Base-by-base conservation (phyloP, 2,329 filamentous ascomycete species). In the Aspergillus sp. region DNA sequence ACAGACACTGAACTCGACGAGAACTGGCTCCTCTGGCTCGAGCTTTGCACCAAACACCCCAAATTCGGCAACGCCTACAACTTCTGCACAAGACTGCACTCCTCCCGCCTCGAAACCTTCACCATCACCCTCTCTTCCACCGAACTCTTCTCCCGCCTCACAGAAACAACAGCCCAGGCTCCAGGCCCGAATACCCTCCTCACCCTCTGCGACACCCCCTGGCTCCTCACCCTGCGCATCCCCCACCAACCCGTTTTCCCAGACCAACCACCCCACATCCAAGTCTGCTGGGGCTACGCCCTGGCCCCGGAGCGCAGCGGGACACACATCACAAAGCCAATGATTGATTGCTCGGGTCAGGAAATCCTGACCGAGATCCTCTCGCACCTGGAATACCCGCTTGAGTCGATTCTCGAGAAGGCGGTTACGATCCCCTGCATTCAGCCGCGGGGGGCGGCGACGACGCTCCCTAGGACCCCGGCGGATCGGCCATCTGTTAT, bases 211-310 rank as follows among this genome's bases (percentile, higher is more conserved):
- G 74, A 79, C 53, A 75, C 71, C 57, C 66, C 65, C 8, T 80
- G 78, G 78, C 61, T 75, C 2, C 50, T 80, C 38, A 76, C 65
- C 55, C 69, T 77, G 53, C 74, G 71, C 3, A 64, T 80, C 43
- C 76, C 76, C 17, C 66, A 65, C 11, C 78, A 80, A 52, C 77
- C 76, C 2, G 71, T 79, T 52, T 78, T 79, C 60, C 64, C 69
- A 34, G 66, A 68, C 34, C 77, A 79, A 54, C 68, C 70, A 4
- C 36, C 57, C 34, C 55, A 66, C 30, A 64, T 72, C 30, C 65
- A 71, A 18, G 73, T 76, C 11, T 65, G 77, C 51, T 77, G 76
- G 74, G 74, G 76, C 6, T 78, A 75, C 53, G 72, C 70, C 2
- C 66, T 78, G n/a, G 70, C 71, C 26, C 73, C 76, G 0, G 69